Evolutionary conservation across 306 rosid genomes (phyloP), one percentile per base, ranked within the genome.

Genomic region (Datisca glomerata): DNA sequence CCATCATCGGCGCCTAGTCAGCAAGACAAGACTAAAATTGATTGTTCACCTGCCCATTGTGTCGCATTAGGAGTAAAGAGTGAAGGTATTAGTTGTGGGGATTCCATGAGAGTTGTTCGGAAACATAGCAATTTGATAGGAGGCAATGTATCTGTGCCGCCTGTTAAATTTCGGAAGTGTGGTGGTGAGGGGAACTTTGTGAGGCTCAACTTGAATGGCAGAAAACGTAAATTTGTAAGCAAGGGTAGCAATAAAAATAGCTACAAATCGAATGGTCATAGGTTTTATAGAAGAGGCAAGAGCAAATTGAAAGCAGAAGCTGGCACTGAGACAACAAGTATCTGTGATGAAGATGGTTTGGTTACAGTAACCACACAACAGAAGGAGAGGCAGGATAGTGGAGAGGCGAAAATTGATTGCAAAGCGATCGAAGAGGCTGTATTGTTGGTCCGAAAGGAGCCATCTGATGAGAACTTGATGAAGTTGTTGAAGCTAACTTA

Each of bases 181-280:
- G 63, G 71, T 1, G 51, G 54, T 0, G 94, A 79, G 39, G 94
- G 93, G 3, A 87, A 87, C 66, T 87, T 76, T 11, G 97, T 82
- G 65, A 82, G 43, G 67, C 66, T 87, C 41, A 74, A 79, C 52
- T 0, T 82, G 68, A 76, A 37, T 38, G 62, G 85, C 6, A 66
- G 54, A 59, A 66, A 70, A 34, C 71, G 53, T 38, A 87, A 69
- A 69, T 79, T 76, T 48, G 5, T 70, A 49, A 79, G 56, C 24
- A 70, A 67, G 50, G 61, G 66, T 2, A 65, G 47, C 41, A 58
- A 49, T 53, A 70, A 70, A 38, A 47, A 23, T 24, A 57, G 31
- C 14, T 66, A 50, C 29, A 62, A 24, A 9, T 43, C 56, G 12
- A 3, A 49, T 2, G 47, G 78, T n/a, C 62, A 69, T 16, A 72